Conservation (phyloP, 805 yeast species). For the Komagataella pseudopastoris region DNA sequence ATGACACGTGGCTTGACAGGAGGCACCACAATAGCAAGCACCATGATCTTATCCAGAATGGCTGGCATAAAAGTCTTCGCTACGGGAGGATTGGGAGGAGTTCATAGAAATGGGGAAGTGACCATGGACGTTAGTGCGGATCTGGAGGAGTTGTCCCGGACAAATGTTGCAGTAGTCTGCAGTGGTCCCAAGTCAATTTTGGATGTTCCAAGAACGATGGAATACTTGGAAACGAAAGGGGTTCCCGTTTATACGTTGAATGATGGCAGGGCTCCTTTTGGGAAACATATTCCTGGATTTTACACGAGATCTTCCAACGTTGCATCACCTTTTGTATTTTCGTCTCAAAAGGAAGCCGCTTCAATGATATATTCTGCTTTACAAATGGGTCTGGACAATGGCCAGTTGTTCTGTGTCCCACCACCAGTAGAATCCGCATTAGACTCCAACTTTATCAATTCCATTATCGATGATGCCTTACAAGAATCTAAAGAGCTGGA, state of each 20-base stretch:
- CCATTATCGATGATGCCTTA: constrained; percentile 45
- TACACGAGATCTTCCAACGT: constrained; percentile 69
- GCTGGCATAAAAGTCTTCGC: constrained; percentile 82
- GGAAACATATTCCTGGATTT: constrained; percentile 60
- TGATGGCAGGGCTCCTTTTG: constrained; percentile 8
- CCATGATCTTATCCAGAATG: constrained; percentile 65
- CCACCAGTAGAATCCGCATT: constrained; percentile 59
- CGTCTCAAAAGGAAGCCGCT: constrained; percentile 47
- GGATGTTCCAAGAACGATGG: constrained; percentile 72
- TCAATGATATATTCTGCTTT: constrained; percentile 34
- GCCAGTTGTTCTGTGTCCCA: constrained; percentile 70
- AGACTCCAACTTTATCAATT: constrained; percentile 33
- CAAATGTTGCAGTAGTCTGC: constrained; percentile 84
- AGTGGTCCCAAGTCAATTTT: constrained; percentile 84
- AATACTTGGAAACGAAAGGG: constrained; percentile 82
- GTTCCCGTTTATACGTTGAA: constrained; percentile 60
- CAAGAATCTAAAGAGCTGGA: constrained; percentile 36
- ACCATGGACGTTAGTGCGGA: constrained; percentile 83
- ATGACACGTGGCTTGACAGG: constrained; percentile 56
- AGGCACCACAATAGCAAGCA: constrained; percentile 84
- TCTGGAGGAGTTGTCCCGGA: constrained; percentile 68
- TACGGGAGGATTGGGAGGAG: constrained; percentile 92
- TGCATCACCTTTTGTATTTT: constrained; percentile 51
- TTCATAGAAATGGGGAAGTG: constrained; percentile 61
- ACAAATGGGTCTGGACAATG: constrained; percentile 43